Percentiles rank a stretch among this genome's conserved stretches.
phyloP scores from a whole-genome alignment of 2,329 filamentous ascomycete species.

The Aspergillus unguis region DNA sequence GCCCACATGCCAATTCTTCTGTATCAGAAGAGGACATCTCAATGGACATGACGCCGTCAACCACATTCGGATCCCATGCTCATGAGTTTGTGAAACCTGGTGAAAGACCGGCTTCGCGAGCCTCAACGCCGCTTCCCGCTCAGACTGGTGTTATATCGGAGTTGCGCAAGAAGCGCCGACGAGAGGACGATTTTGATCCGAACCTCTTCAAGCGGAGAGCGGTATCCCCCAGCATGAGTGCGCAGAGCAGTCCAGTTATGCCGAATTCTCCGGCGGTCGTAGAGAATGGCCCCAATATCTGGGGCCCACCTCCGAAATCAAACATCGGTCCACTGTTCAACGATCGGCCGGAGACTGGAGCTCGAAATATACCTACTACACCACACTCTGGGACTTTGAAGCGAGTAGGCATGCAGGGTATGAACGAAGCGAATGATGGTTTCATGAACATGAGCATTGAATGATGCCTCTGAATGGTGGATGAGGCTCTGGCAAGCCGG shows the following conservation, averaged over 20 bases:
- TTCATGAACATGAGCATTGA: slow-evolving; percentile 98
- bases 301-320: slow-evolving; percentile 63
- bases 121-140: slow-evolving; percentile 42
- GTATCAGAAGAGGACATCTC: slow-evolving; percentile 40
- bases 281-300: slow-evolving; percentile 57
- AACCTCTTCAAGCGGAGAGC: slow-evolving; percentile 85
- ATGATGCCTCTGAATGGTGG: slow-evolving; percentile 41
- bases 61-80: slow-evolving; percentile 24
- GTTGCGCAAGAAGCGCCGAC: slow-evolving; percentile 73
- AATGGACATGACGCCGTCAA: slow-evolving; percentile 42
- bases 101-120: slow-evolving; percentile 35
- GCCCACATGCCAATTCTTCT: slow-evolving; percentile 55
- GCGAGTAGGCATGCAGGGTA: slow-evolving; percentile 79
- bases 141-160: slow-evolving; percentile 61
- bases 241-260: slow-evolving; percentile 82
- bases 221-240: slow-evolving; percentile 86
- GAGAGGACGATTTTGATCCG: slow-evolving; percentile 88
- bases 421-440: slow-evolving; percentile 93
- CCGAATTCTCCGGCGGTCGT: slow-evolving; percentile 75
- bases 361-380: slow-evolving; percentile 51
- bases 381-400: slow-evolving; percentile 46
- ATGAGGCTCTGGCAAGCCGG: slow-evolving; percentile 6
- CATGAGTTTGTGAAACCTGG: slow-evolving; percentile 33
- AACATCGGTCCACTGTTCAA: slow-evolving; percentile 51
- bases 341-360: slow-evolving; percentile 51